Percentiles rank a stretch among this genome's conserved stretches.
phyloP scores from a whole-genome alignment of 2,329 filamentous ascomycete species.

The Alternaria triticina region DNA sequence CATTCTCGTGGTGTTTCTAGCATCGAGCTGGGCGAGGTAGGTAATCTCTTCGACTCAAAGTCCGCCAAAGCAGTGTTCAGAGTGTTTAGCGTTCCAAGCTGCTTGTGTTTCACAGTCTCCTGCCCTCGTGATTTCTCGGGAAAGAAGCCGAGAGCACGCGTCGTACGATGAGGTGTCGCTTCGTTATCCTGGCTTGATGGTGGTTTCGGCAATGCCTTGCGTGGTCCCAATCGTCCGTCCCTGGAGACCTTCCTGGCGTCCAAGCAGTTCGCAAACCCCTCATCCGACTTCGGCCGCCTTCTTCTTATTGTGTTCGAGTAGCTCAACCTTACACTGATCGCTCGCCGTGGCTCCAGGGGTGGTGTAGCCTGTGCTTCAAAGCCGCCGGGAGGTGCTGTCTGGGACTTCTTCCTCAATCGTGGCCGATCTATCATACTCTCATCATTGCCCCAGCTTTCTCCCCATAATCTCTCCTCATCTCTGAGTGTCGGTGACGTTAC shows the following conservation, averaged over 20 bases:
- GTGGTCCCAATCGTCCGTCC: slow-evolving; percentile 2
- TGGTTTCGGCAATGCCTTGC: not conserved
- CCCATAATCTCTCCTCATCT: not conserved
- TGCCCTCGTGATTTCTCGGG: slow-evolving; percentile 28
- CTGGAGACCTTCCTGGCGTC: slow-evolving; percentile 1
- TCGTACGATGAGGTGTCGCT: not conserved
- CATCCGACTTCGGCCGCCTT: not conserved
- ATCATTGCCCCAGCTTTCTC: slow-evolving; percentile 14
- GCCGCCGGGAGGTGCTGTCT: slow-evolving; percentile 27
- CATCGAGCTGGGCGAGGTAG: slow-evolving; percentile 37
- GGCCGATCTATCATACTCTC: slow-evolving; percentile 12
- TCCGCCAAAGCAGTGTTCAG: slow-evolving; percentile 33
- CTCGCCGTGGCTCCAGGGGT: slow-evolving; percentile 34
- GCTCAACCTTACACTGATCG: slow-evolving; percentile 30
- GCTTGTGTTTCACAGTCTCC: slow-evolving; percentile 27
- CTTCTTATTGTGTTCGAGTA: slow-evolving; percentile 3
- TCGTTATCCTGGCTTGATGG: not conserved
- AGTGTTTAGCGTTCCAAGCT: slow-evolving; percentile 30
- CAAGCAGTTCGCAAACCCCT: not conserved
- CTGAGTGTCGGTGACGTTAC: slow-evolving; percentile 9
- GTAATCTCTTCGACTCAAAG: slow-evolving; percentile 18
- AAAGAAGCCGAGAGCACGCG: slow-evolving; percentile 15
- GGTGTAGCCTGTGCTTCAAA: slow-evolving; percentile 7
- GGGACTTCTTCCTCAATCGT: slow-evolving; percentile 23
- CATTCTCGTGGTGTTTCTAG: slow-evolving; percentile 38